Conservation (phyloP, 176 grass and related monocot genomes). For the Aegilops longissima region DNA sequence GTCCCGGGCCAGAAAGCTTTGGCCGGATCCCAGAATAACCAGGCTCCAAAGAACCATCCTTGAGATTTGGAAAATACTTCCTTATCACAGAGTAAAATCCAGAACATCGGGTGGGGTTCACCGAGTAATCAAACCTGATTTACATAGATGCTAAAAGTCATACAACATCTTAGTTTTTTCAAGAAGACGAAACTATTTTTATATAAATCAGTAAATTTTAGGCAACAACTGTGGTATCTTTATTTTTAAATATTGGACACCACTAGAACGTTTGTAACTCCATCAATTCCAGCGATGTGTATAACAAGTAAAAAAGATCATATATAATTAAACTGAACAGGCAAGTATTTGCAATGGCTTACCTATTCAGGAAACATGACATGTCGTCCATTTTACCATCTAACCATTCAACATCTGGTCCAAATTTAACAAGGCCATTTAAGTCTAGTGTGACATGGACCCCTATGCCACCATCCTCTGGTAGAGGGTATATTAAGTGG, state of each 20-base stretch:
- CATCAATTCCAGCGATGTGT: background rate
- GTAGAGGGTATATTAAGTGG: conserved; percentile 91
- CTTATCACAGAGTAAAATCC: conserved; percentile 86
- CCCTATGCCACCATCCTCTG: conserved; percentile 92
- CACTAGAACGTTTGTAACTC: background rate
- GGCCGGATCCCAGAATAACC: conserved; percentile 94
- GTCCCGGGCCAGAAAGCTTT: conserved; percentile 70
- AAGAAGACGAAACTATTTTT: background rate
- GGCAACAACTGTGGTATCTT: background rate
- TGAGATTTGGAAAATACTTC: conserved; percentile 91
- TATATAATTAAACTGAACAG: conserved; percentile 4
- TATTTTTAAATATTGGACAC: background rate
- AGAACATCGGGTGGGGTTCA: conserved; percentile 51
- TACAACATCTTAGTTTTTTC: background rate
- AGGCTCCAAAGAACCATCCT: conserved; percentile 77
- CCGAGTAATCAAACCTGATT: conserved; percentile 81
- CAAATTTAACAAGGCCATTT: conserved; percentile 81
- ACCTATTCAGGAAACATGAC: conserved; percentile 77
- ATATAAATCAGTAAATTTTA: background rate
- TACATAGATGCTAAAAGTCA: conserved; percentile 23
- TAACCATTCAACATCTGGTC: conserved; percentile 97
- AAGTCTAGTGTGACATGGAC: conserved; percentile 89
- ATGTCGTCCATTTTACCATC: conserved; percentile 48
- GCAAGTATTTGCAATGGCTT: conserved; percentile 25
- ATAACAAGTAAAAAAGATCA: background rate